These are phyloP conservation scores for Pseudozyma pruni DNA, from an alignment of 1,284 basidiomycete genomes.

Conservation along the genomic window DNA sequence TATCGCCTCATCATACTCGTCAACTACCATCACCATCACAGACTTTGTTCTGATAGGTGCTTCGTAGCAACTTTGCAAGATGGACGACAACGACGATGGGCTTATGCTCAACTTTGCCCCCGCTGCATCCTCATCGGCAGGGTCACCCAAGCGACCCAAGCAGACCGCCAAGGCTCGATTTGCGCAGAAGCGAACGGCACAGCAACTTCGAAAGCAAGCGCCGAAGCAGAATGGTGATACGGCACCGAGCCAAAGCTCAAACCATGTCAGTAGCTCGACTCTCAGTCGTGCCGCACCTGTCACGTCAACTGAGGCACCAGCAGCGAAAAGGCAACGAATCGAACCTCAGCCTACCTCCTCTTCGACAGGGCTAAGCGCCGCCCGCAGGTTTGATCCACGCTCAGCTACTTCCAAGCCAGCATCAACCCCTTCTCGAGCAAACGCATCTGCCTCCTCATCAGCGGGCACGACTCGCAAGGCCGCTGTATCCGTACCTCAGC, in stretches of 20 bases:
- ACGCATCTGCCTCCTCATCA: not conserved
- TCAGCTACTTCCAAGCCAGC: slow-evolving; percentile 8
- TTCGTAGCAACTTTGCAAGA: no score
- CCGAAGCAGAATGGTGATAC: slow-evolving; percentile 3
- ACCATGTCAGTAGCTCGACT: not conserved
- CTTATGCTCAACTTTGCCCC: slow-evolving; percentile 66
- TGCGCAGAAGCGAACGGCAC: slow-evolving; percentile 29
- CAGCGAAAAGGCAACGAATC: slow-evolving; percentile 18
- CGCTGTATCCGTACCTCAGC: slow-evolving; percentile 2
- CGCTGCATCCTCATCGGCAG: slow-evolving; percentile 17
- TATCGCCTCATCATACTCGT: no score
- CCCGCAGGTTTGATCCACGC: slow-evolving; percentile 30
- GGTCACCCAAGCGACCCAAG: slow-evolving; percentile 29
- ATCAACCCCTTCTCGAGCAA: slow-evolving; percentile 1
- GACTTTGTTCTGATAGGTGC: not conserved
- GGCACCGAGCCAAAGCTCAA: not conserved
- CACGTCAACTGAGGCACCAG: slow-evolving; percentile 3
- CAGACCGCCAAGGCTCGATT: slow-evolving; percentile 44
- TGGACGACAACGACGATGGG: slow-evolving; percentile 63
- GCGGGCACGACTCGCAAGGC: slow-evolving; percentile 6
- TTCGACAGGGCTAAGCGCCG: slow-evolving; percentile 10
- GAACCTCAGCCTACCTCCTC: slow-evolving; percentile 17
- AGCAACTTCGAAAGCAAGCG: slow-evolving; percentile 27
- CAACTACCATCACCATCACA: not conserved
- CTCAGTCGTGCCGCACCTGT: not conserved